Conservation (phyloP, 495 filamentous ascomycete genomes). For the Daldinia childiae region DNA sequence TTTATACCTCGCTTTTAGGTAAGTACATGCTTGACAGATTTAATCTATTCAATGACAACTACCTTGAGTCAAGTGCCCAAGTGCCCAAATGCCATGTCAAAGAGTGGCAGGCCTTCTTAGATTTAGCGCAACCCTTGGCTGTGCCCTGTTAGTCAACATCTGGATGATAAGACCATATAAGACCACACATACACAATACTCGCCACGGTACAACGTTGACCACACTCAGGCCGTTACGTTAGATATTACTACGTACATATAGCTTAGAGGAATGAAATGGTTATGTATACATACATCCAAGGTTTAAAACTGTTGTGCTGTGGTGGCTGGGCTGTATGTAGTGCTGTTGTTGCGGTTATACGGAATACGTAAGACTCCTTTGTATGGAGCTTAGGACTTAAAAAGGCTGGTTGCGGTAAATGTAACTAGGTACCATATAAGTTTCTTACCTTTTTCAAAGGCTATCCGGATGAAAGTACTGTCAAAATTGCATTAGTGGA, state of each 20-base stretch:
- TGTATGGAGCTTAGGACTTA: slow-evolving; percentile 11
- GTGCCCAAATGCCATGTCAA: slow-evolving; percentile 18
- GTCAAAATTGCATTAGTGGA: neutral
- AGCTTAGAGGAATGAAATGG: neutral
- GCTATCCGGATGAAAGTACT: slow-evolving; percentile 11
- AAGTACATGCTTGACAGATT: too few species aligned
- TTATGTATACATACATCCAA: neutral
- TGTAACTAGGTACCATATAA: neutral
- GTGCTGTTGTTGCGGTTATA: neutral
- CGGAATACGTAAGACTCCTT: neutral
- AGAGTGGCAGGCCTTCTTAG: slow-evolving; percentile 13
- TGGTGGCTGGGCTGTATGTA: too few species aligned
- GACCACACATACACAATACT: slow-evolving; percentile 28
- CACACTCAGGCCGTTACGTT: slow-evolving; percentile 24
- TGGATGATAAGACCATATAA: slow-evolving; percentile 16
- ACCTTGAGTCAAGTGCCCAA: neutral
- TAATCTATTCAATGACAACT: neutral
- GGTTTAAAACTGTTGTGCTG: neutral
- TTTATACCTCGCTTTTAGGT: too few species aligned
- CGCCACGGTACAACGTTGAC: slow-evolving; percentile 37
- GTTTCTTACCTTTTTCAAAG: slow-evolving; percentile 21
- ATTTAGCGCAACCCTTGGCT: slow-evolving; percentile 24
- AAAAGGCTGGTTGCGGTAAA: neutral
- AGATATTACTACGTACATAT: slow-evolving; percentile 25
- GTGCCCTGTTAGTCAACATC: neutral